Evolutionary conservation across 768 basidiomycete species (phyloP).

Genomic region (Rhodotorula toruloides): DNA sequence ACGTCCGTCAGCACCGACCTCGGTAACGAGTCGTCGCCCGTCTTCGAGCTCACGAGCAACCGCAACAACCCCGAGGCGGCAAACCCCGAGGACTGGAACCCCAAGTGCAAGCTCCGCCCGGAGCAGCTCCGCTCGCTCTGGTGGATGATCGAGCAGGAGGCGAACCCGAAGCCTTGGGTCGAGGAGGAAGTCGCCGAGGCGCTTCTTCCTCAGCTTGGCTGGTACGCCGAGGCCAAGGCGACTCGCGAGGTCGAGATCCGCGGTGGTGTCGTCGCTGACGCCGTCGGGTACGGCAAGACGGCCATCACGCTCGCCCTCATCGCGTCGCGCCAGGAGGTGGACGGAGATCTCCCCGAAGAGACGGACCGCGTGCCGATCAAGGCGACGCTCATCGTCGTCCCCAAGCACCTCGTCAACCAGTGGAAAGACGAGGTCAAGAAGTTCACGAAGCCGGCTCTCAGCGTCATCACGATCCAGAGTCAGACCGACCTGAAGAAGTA

Average conservation of each 20-base stretch:
- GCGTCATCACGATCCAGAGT: conserved; percentile 62
- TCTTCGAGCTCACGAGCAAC: conserved; percentile 69
- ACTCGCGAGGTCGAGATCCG: conserved; percentile 67
- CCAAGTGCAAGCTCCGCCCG: conserved; percentile 54
- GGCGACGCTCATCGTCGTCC: conserved; percentile 78
- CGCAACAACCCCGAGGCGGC: conserved; percentile 54
- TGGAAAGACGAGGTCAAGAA: conserved; percentile 83
- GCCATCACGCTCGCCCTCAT: conserved; percentile 88
- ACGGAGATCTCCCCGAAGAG: conserved; percentile 42
- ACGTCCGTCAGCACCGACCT: conserved; percentile 60
- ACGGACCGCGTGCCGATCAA: conserved; percentile 70
- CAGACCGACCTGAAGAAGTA: conserved; percentile 65
- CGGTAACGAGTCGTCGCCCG: conserved; percentile 43
- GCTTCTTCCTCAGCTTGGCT: conserved; percentile 74
- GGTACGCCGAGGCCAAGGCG: conserved; percentile 90
- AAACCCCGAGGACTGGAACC: conserved; percentile 61
- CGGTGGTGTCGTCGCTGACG: conserved; percentile 89
- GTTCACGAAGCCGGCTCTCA: conserved; percentile 63
- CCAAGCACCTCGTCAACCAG: conserved; percentile 80
- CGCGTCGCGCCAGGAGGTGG: conserved; percentile 54
- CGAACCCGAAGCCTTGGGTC: conserved; percentile 63
- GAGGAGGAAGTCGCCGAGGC: conserved; percentile 95
- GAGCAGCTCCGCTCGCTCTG: conserved; percentile 85
- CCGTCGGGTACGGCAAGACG: conserved; percentile 95
- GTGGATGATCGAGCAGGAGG: conserved; percentile 87